These are phyloP conservation scores for Chrysanthemum makinoi DNA, from an alignment of 129 eudicot genomes.

Conservation along the genomic window DNA sequence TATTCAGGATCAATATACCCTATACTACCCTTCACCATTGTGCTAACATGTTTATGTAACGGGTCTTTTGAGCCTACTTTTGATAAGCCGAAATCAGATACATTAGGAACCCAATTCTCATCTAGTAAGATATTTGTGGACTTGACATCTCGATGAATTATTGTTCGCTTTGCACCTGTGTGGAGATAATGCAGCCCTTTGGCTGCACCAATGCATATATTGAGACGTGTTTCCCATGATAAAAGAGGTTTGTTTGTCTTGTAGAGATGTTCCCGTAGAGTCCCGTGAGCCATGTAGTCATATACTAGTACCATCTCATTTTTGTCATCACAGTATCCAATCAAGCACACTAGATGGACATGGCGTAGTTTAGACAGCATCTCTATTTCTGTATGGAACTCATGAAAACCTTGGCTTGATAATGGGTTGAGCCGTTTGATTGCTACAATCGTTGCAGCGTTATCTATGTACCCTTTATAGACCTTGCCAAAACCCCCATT, in stretches of 20 bases:
- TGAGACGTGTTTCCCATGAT: conserved; percentile 43
- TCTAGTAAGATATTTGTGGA: conserved; percentile 43
- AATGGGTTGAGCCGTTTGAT: too few relatives aligned
- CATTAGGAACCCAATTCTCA: conserved; percentile 47
- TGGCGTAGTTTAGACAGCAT: too few relatives aligned
- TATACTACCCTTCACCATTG: too few relatives aligned
- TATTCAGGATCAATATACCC: too few relatives aligned
- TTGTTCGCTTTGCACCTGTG: conserved; percentile 26
- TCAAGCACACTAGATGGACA: neutral
- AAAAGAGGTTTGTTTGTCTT: conserved; percentile 32
- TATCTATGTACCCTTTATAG: neutral
- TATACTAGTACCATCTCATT: conserved; percentile 41
- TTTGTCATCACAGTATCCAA: conserved; percentile 36
- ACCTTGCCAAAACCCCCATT: neutral
- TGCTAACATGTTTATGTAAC: too few relatives aligned
- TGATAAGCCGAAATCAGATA: neutral
- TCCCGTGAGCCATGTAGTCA: conserved; percentile 41
- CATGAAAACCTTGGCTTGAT: too few relatives aligned
- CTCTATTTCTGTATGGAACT: too few relatives aligned
- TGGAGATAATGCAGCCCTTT: conserved; percentile 46
- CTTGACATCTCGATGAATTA: conserved; percentile 48
- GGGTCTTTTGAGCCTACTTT: too few relatives aligned
- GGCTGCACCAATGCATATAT: conserved; percentile 53
- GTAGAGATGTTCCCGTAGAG: conserved; percentile 39
- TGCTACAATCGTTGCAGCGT: too few relatives aligned